These are phyloP conservation scores for Solanum appendiculatum DNA, from an alignment of 257 asterid species.

Conservation along the genomic window DNA sequence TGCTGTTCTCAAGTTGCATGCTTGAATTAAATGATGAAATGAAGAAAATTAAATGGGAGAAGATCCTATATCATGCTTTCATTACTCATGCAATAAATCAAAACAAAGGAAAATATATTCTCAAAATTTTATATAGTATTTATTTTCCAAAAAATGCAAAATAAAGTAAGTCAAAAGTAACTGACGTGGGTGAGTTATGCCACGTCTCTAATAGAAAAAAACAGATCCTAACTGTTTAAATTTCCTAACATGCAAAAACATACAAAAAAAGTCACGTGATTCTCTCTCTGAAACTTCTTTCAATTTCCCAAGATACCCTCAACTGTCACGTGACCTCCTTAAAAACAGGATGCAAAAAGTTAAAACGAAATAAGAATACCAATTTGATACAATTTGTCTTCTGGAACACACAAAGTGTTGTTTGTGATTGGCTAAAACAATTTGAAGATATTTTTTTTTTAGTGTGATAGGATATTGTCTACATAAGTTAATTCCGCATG, in stretches of 20 bases:
- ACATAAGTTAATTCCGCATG: not conserved
- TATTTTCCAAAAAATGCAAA: not conserved
- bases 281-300: not conserved
- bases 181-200: not conserved
- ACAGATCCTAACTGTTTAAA: not conserved
- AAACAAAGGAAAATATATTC: not conserved
- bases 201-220: constrained; percentile 1
- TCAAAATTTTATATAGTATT: not conserved
- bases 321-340: not conserved
- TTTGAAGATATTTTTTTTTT: not conserved
- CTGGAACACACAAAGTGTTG: not conserved
- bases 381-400: not conserved
- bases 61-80: not conserved
- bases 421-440: not conserved
- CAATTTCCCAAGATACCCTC: not conserved
- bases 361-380: not conserved
- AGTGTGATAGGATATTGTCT: not conserved
- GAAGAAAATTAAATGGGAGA: not conserved
- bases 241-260: not conserved
- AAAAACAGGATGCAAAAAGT: not conserved
- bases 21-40: not conserved
- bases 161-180: constrained; percentile 1
- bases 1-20: not conserved
- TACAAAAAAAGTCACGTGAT: not conserved
- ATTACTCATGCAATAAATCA: not conserved